Evolutionary conservation across 139 green algal genomes (phyloP).

Genomic region (Nannochloris sp.): DNA sequence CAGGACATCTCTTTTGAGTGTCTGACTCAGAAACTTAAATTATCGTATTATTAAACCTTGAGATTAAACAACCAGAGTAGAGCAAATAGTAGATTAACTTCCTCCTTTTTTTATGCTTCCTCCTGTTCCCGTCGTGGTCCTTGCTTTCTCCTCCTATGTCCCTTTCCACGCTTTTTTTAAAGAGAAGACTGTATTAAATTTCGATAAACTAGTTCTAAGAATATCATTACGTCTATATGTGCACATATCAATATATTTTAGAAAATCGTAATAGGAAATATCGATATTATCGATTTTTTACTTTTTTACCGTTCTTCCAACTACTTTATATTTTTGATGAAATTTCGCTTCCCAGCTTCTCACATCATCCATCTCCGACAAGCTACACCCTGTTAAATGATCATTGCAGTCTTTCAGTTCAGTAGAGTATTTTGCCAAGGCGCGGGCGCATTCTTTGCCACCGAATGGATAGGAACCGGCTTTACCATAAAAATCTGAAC

Average conservation of each 20-base stretch:
- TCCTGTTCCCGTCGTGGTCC: too few relatives aligned
- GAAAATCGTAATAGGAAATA: background rate
- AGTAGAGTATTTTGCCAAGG: conserved; percentile 72
- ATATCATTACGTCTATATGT: too few relatives aligned
- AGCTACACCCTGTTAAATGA: conserved; percentile 44
- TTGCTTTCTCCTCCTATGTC: too few relatives aligned
- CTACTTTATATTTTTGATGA: conserved; percentile 59
- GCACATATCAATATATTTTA: background rate
- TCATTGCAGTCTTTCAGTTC: conserved; percentile 57
- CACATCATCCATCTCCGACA: conserved; percentile 59
- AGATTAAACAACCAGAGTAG: too few relatives aligned
- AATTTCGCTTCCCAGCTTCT: conserved; percentile 69
- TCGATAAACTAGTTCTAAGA: too few relatives aligned
- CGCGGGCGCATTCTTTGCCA: conserved; percentile 65
- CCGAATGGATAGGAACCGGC: conserved; percentile 81
- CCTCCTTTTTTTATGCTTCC: too few relatives aligned
- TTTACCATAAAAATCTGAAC: conserved; percentile 67
- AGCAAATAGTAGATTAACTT: too few relatives aligned
- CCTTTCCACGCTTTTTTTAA: too few relatives aligned
- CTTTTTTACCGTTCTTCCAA: conserved; percentile 37
- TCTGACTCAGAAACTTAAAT: too few relatives aligned
- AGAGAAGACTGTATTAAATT: too few relatives aligned
- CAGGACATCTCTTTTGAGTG: too few relatives aligned
- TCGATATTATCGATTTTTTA: background rate
- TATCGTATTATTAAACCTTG: too few relatives aligned